Evolutionary conservation across 345 rosid species (phyloP).

Genomic region (Sonneratia caseolaris): DNA sequence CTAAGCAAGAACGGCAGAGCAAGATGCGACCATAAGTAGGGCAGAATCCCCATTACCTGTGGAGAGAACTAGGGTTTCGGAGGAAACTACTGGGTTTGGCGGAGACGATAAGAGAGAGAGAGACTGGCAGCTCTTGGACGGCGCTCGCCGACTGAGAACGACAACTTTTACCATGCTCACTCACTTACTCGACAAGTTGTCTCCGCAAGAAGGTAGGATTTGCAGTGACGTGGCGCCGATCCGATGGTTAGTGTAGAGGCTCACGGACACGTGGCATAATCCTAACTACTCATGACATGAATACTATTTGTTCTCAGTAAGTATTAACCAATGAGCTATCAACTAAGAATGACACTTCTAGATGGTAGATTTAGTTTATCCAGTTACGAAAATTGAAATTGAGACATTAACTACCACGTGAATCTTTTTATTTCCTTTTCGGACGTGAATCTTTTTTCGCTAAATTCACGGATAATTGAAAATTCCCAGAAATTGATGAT

Average conservation of each 20-base stretch:
- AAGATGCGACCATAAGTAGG: background rate
- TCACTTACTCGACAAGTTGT: background rate
- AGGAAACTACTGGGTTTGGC: background rate
- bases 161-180: background rate
- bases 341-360: too few species aligned
- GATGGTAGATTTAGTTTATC: too few species aligned
- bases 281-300: background rate
- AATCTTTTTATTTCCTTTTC: too few species aligned
- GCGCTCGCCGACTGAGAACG: background rate
- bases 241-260: background rate
- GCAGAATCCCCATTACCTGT: background rate
- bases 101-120: constrained; percentile 1
- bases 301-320: too few species aligned
- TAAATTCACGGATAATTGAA: background rate
- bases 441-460: background rate
- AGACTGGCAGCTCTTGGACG: background rate
- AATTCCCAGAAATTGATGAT: background rate
- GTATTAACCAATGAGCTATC: too few species aligned
- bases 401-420: too few species aligned
- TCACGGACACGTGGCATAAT: background rate
- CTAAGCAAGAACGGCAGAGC: background rate
- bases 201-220: background rate
- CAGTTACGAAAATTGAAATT: too few species aligned
- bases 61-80: constrained; percentile 3
- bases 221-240: background rate